Percentiles rank a stretch among this genome's conserved stretches.
Evolutionary conservation across 192 early-diverging fungal genomes (phyloP).

Genomic region (Linnemannia elongata): DNA sequence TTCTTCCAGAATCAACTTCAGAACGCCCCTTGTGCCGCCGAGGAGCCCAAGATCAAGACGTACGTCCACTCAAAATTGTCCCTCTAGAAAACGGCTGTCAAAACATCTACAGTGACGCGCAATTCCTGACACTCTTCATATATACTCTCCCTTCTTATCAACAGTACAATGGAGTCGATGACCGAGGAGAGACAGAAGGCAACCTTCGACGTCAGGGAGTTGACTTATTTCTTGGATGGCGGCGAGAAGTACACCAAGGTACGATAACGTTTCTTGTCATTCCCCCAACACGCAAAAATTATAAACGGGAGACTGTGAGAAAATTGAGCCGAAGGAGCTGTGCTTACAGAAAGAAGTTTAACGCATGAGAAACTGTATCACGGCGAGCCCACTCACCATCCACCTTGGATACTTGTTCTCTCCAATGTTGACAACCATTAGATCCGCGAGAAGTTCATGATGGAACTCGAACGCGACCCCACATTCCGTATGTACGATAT

Average conservation of each 20-base stretch:
- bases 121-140: background rate
- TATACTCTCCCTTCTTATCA: background rate
- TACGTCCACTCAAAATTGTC: background rate
- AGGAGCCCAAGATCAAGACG: constrained; percentile 45
- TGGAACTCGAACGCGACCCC: constrained; percentile 88
- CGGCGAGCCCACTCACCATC: background rate
- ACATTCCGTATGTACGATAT: constrained; percentile 84
- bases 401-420: background rate
- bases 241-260: constrained; percentile 69
- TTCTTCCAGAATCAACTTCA: constrained; percentile 48
- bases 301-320: background rate
- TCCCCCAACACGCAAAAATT: no score
- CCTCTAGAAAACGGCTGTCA: background rate
- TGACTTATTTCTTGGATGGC: constrained; percentile 90
- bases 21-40: constrained; percentile 28
- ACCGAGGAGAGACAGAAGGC: constrained; percentile 79
- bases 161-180: constrained; percentile 60
- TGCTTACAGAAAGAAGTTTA: background rate
- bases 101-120: background rate
- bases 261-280: background rate
- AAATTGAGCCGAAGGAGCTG: constrained; percentile 4
- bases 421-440: constrained; percentile 39
- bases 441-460: constrained; percentile 83
- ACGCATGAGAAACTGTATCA: background rate
- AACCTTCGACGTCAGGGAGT: constrained; percentile 80